A percentile compares a stretch with the other conserved stretches of the same genome.
Conservation (phyloP, 768 basidiomycete genomes). For the Mycena leptocephala region DNA sequence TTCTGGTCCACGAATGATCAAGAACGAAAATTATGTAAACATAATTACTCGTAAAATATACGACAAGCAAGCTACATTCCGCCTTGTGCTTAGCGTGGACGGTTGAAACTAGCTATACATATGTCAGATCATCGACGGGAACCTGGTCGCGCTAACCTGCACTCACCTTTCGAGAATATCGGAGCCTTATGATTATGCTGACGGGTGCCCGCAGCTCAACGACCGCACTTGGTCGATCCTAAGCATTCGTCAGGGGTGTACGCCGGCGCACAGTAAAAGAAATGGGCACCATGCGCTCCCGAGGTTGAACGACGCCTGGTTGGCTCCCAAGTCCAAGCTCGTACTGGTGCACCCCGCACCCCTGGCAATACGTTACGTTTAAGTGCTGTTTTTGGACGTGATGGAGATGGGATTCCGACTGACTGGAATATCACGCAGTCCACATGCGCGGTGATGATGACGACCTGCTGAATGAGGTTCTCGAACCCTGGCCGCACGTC, state of each 20-base stretch:
- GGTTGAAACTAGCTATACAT: constrained; percentile 21
- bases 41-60: neutral
- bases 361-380: constrained; percentile 24
- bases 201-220: constrained; percentile 21
- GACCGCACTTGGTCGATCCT: constrained; percentile 25
- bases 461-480: constrained; percentile 26
- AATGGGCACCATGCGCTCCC: constrained; percentile 15
- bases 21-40: too few species aligned
- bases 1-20: too few species aligned
- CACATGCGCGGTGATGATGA: constrained; percentile 25
- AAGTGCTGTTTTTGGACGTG: constrained; percentile 15
- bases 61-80: constrained; percentile 17
- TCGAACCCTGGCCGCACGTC: constrained; percentile 22
- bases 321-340: constrained; percentile 17
- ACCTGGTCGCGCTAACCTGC: constrained; percentile 21
- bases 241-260: constrained; percentile 20
- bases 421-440: constrained; percentile 19
- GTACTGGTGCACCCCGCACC: constrained; percentile 20
- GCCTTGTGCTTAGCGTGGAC: constrained; percentile 21
- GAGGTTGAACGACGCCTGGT: constrained; percentile 20
- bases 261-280: constrained; percentile 21
- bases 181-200: constrained; percentile 14
- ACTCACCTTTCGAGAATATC: constrained; percentile 23
- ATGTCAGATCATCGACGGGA: constrained; percentile 22
- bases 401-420: constrained; percentile 25